phyloP scores from a whole-genome alignment of 805 yeast genomes.

The Wickerhamiella nectarea region DNA sequence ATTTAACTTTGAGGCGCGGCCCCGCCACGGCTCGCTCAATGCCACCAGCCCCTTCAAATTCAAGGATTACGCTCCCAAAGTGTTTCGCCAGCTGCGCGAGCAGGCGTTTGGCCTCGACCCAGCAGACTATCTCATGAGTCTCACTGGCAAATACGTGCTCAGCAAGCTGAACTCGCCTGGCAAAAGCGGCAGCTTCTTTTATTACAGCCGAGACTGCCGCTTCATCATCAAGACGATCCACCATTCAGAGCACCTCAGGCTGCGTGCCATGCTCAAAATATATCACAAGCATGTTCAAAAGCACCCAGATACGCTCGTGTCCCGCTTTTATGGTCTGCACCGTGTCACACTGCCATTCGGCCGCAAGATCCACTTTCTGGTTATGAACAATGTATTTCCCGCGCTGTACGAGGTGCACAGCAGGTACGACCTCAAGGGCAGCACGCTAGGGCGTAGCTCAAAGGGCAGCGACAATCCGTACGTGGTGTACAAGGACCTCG shows the following conservation, averaged over 20 bases:
- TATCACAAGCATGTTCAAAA: conserved; percentile 68
- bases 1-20: conserved; percentile 55
- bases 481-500: conserved; percentile 66
- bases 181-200: conserved; percentile 90
- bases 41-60: conserved; percentile 92
- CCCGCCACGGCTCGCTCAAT: conserved; percentile 29
- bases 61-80: conserved; percentile 94
- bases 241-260: conserved; percentile 77
- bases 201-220: conserved; percentile 83
- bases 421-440: conserved; percentile 87
- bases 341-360: conserved; percentile 77
- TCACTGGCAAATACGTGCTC: conserved; percentile 83
- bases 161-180: conserved; percentile 93
- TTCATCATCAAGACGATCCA: conserved; percentile 94
- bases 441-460: conserved; percentile 59
- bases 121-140: conserved; percentile 84
- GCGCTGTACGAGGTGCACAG: conserved; percentile 76
- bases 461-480: conserved; percentile 16
- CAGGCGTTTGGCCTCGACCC: conserved; percentile 77
- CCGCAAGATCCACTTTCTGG: conserved; percentile 78
- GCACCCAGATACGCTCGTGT: conserved; percentile 76
- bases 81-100: conserved; percentile 70
- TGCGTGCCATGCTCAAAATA: conserved; percentile 56
- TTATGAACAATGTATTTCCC: conserved; percentile 95
- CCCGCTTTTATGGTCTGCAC: conserved; percentile 92